phyloP scores from a whole-genome alignment of 257 asterid genomes.

The Solanum ossicruentum region DNA sequence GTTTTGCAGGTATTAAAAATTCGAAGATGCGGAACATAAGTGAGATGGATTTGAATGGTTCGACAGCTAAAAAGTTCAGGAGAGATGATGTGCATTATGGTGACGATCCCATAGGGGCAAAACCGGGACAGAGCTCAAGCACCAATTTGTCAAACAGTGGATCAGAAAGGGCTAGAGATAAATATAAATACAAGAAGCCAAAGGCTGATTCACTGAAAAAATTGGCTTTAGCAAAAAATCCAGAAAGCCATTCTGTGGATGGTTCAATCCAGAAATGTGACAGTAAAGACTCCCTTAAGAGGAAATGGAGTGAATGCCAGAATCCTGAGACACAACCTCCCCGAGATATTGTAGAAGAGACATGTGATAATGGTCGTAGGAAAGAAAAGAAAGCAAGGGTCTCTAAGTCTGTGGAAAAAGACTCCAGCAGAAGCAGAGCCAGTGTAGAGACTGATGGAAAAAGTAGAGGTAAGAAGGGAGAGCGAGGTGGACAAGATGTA shows the following conservation, averaged over 20 bases:
- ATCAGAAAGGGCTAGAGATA: neutral
- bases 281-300: conserved; percentile 31
- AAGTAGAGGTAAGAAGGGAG: conserved; percentile 28
- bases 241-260: conserved; percentile 28
- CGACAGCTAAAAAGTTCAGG: conserved; percentile 58
- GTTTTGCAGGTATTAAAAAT: conserved; percentile 27
- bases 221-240: conserved; percentile 14
- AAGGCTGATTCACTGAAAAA: conserved; percentile 34
- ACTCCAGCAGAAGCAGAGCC: conserved; percentile 33
- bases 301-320: conserved; percentile 36
- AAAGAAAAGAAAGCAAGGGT: conserved; percentile 70
- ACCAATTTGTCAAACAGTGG: conserved; percentile 14
- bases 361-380: conserved; percentile 34
- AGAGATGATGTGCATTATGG: conserved; percentile 33
- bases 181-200: neutral
- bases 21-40: conserved; percentile 42
- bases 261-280: conserved; percentile 31
- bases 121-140: conserved; percentile 41
- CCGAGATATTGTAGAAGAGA: conserved; percentile 28
- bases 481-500: conserved; percentile 18
- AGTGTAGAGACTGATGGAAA: conserved; percentile 25
- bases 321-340: conserved; percentile 24
- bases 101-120: conserved; percentile 42
- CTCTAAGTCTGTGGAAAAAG: conserved; percentile 56
- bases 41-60: conserved; percentile 43